Evolutionary conservation across 176 grass and related monocot species (phyloP).

Genomic region (Aegilops longissima): DNA sequence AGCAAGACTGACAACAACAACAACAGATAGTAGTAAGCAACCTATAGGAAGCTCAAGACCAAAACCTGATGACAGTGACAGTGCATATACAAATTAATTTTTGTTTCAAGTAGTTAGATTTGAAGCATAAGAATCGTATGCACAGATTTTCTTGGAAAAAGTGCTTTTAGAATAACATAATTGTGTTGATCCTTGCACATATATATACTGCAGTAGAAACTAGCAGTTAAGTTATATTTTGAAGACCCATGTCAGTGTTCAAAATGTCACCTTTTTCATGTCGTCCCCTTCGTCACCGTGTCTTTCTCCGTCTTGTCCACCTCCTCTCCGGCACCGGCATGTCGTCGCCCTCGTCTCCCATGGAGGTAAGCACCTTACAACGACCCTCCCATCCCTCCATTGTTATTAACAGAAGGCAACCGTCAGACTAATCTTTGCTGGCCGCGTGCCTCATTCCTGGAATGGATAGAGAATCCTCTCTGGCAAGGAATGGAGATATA

Average conservation of each 20-base stretch:
- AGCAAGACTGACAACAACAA: constrained; percentile 41
- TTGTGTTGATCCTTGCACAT: background rate
- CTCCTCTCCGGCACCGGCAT: too few species aligned
- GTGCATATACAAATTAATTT: background rate
- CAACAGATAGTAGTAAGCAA: background rate
- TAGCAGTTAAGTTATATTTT: background rate
- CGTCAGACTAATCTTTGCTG: too few species aligned
- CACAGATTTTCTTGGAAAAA: background rate
- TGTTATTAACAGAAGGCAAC: too few species aligned
- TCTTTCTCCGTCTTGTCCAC: too few species aligned
- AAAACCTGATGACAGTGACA: background rate
- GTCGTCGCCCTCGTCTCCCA: too few species aligned
- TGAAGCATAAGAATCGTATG: background rate
- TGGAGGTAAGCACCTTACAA: too few species aligned
- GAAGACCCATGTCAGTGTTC: background rate
- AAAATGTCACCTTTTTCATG: background rate
- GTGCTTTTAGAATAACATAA: background rate
- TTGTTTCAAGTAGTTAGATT: background rate
- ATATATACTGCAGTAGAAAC: background rate
- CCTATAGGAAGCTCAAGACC: constrained; percentile 18
- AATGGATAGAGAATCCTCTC: too few species aligned
- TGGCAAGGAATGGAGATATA: too few species aligned
- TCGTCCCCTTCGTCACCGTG: too few species aligned
- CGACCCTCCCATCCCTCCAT: too few species aligned
- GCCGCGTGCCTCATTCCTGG: too few species aligned